These are phyloP conservation scores for Scorias spongiosa DNA, from an alignment of 2,329 filamentous ascomycete genomes.

Conservation along the genomic window DNA sequence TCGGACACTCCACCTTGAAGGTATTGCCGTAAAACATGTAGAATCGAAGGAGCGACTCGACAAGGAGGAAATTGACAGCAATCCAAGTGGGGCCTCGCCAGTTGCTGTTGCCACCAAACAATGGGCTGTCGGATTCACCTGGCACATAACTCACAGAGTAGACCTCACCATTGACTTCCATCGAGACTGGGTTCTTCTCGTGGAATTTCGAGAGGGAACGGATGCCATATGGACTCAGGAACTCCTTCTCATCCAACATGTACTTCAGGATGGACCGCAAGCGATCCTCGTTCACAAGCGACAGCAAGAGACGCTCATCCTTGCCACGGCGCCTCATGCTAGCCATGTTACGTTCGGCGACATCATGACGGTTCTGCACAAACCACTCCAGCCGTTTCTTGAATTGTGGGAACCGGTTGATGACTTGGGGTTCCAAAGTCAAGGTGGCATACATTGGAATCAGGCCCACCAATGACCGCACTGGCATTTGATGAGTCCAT, in stretches of 20 bases:
- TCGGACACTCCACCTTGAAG: conserved; percentile 84
- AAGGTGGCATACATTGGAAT: conserved; percentile 87
- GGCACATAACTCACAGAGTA: conserved; percentile 83
- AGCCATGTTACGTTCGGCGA: conserved; percentile 86
- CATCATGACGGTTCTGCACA: conserved; percentile 68
- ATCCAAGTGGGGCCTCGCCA: conserved; percentile 94
- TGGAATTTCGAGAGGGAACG: conserved; percentile 85
- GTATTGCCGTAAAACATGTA: conserved; percentile 88
- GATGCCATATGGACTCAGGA: conserved; percentile 79
- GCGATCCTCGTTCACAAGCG: conserved; percentile 86
- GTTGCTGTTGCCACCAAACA: conserved; percentile 96
- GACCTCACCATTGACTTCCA: conserved; percentile 85
- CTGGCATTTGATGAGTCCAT: conserved; percentile 82
- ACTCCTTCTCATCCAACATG: conserved; percentile 91
- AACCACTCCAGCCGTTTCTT: conserved; percentile 93
- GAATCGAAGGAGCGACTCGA: conserved; percentile 88
- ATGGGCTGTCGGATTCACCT: conserved; percentile 87
- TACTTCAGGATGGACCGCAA: conserved; percentile 74
- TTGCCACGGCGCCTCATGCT: conserved; percentile 85
- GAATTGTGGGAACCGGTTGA: conserved; percentile 83
- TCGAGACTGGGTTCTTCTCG: conserved; percentile 76
- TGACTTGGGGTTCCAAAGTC: conserved; percentile 83
- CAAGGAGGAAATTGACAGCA: conserved; percentile 85
- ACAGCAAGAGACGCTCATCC: conserved; percentile 71
- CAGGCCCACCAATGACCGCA: conserved; percentile 79